Percentiles rank a stretch among this genome's conserved stretches.
phyloP scores from a whole-genome alignment of 176 grass and related monocot genomes.

The Hyparrhenia diplandra region DNA sequence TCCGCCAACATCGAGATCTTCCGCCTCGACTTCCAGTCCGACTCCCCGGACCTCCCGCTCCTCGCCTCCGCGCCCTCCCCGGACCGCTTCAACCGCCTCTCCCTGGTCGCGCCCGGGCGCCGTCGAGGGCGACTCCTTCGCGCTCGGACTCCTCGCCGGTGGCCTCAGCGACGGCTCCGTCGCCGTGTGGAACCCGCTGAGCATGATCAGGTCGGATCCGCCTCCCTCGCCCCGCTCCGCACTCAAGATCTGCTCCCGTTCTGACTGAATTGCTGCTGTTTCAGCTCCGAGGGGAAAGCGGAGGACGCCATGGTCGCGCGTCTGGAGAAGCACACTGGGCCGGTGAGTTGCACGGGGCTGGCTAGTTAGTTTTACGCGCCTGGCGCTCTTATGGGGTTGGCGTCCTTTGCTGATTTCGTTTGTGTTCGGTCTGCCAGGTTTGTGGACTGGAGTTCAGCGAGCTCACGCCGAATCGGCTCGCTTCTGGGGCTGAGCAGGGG shows the following conservation, averaged over 20 bases:
- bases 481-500: slow-evolving; percentile 89
- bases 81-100: slow-evolving; percentile 90
- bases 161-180: slow-evolving; percentile 85
- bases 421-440: slow-evolving; percentile 48
- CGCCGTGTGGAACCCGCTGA: slow-evolving; percentile 80
- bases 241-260: slow-evolving; percentile 25
- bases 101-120: slow-evolving; percentile 64
- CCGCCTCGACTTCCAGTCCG: slow-evolving; percentile 92
- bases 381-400: not conserved
- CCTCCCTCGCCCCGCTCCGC: not conserved
- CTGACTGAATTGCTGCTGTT: slow-evolving; percentile 37
- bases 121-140: slow-evolving; percentile 53
- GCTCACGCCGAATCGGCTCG: slow-evolving; percentile 67
- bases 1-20: slow-evolving; percentile 97
- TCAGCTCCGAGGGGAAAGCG: slow-evolving; percentile 70
- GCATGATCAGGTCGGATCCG: slow-evolving; percentile 80
- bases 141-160: slow-evolving; percentile 83
- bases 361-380: not conserved
- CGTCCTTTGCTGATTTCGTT: slow-evolving; percentile 11
- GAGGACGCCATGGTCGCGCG: slow-evolving; percentile 68
- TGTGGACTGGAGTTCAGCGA: slow-evolving; percentile 83
- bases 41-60: slow-evolving; percentile 66
- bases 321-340: slow-evolving; percentile 84
- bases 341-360: slow-evolving; percentile 47
- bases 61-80: slow-evolving; percentile 58